Percentiles rank a stretch among this genome's conserved stretches.
These are phyloP conservation scores for Colletotrichum musicola DNA, from an alignment of 2,329 filamentous ascomycete genomes.

Conservation along the genomic window DNA sequence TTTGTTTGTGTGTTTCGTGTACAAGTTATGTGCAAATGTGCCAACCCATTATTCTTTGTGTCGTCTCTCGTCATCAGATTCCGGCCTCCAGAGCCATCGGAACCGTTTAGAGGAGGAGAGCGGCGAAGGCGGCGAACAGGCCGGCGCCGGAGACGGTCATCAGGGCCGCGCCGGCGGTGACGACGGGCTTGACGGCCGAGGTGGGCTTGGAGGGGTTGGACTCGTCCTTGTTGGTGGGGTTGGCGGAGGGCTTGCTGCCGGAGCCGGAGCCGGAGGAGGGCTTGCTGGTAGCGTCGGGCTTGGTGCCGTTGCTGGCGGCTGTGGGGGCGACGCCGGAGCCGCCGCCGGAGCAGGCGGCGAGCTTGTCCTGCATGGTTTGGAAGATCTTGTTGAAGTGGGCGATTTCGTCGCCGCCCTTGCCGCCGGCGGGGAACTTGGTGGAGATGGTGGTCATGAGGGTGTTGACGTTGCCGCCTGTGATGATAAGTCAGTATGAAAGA, in stretches of 20 bases:
- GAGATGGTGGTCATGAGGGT: constrained; percentile 38
- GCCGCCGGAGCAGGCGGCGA: constrained; percentile 20
- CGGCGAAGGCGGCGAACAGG: constrained; percentile 19
- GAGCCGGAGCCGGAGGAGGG: background rate
- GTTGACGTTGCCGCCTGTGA: constrained; percentile 33
- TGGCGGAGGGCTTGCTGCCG: background rate
- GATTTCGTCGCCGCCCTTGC: constrained; percentile 38
- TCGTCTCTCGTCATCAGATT: background rate
- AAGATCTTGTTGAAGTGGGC: constrained; percentile 33
- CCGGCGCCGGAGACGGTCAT: constrained; percentile 34
- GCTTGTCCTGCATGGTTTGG: constrained; percentile 27
- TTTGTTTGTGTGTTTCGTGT: background rate
- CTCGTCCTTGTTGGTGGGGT: constrained; percentile 4
- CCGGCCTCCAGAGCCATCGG: background rate
- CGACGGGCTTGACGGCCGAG: constrained; percentile 17
- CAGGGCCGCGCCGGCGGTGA: constrained; percentile 27
- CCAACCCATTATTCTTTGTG: background rate
- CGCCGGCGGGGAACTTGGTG: constrained; percentile 37
- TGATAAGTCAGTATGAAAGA: background rate
- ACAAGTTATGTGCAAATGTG: background rate
- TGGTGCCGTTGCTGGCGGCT: constrained; percentile 3
- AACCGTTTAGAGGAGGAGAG: constrained; percentile 30
- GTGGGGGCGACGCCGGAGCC: background rate
- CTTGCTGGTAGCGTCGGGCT: background rate
- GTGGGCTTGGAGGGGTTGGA: constrained; percentile 19